Evolutionary conservation across 164 flowering plant species (phyloP), one percentile per base, ranked within the genome.

Genomic region (Aristolochia contorta): DNA sequence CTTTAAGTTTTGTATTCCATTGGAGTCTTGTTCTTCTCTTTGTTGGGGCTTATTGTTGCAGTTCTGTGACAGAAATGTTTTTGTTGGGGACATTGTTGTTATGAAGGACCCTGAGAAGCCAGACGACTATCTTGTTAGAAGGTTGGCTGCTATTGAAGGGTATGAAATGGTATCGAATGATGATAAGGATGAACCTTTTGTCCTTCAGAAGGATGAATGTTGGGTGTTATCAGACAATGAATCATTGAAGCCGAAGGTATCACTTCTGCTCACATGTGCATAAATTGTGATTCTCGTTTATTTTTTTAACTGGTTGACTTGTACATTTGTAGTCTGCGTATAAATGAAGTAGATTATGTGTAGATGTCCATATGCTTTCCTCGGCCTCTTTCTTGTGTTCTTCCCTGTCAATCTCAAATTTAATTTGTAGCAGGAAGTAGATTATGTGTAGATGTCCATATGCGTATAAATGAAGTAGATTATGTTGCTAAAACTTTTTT

Each of bases 151-250:
- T 15, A 49, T 75, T 67, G 94, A 83, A 75, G 99, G 99, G 21
- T 80, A 81, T 74, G 97, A 90, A 72, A 87, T 93, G 94, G 86
- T 69, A 22, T 93, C 99, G 27, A 79, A 67, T 16, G 91, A 90
- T 73, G 92, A 83, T 67, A 82, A 86, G 59, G 97, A 90, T 15
- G 82, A 83, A 59, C 89, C 99, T 22, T 93, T 93, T 76, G 68
- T 85, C 49, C 92, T 93, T 59, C 92, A 86, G 8, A 69, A 84
- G 75, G 85, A 86, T 69, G 60, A 93, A 67, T 90, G 97, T 70
- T 93, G 99, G 99, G 86, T 93, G 61, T 15, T 86, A 67, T 83
- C 97, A 58, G 96, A 90, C 69, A 89, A 93, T 73, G 89, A 86
- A 58, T 63, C 74, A 16, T 50, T 93, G 72, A 90, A 82, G 73